Conservation (phyloP, 1,284 basidiomycete genomes). For the Trametes polyzona region DNA sequence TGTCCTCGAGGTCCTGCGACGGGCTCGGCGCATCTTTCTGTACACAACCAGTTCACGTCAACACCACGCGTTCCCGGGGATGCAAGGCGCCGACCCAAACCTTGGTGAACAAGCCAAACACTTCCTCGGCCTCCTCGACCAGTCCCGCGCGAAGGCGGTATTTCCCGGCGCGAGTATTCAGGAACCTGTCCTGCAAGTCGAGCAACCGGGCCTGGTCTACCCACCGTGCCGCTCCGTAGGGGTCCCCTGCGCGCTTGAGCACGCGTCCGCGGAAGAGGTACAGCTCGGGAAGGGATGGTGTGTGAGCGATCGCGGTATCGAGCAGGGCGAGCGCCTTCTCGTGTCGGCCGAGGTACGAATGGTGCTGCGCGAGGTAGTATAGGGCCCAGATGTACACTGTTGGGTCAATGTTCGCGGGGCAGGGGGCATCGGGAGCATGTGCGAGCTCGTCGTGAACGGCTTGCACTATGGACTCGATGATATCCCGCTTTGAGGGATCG, state of each 20-base stretch:
- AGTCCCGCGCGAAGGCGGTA: conserved; percentile 87
- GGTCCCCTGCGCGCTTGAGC: conserved; percentile 88
- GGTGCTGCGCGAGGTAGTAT: conserved; percentile 94
- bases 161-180: conserved; percentile 95
- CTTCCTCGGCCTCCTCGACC: conserved; percentile 71
- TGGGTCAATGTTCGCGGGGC: conserved; percentile 59
- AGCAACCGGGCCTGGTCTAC: conserved; percentile 86
- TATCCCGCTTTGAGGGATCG: conserved; percentile 64
- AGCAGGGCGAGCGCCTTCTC: conserved; percentile 70
- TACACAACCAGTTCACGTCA: not conserved
- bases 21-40: conserved; percentile 86
- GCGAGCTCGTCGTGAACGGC: conserved; percentile 47
- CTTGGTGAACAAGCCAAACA: conserved; percentile 90
- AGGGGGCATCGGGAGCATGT: conserved; percentile 32
- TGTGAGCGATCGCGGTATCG: conserved; percentile 75
- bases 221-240: conserved; percentile 71
- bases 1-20: conserved; percentile 87
- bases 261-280: conserved; percentile 85
- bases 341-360: conserved; percentile 68
- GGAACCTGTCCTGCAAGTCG: conserved; percentile 94
- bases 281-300: conserved; percentile 93
- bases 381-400: conserved; percentile 93
- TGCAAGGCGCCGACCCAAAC: conserved; percentile 42
- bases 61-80: not conserved
- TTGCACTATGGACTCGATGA: conserved; percentile 77